phyloP scores from a whole-genome alignment of 1,139 yeast species.

The Lodderomyces oxycetoniae region DNA sequence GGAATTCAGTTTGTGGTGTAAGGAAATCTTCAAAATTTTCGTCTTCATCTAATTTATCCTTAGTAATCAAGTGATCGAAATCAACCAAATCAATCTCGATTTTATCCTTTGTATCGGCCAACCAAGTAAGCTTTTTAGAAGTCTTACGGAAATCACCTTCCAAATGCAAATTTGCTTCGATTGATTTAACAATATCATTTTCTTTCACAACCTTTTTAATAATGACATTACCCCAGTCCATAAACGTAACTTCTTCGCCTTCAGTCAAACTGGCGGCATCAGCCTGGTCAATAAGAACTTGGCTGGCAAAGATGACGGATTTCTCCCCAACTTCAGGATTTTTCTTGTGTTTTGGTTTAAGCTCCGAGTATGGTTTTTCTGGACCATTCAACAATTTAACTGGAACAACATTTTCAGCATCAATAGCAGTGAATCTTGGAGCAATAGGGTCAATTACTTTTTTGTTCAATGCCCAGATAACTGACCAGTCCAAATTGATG shows the following conservation, averaged over 20 bases:
- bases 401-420: slow-evolving; percentile 53
- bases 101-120: slow-evolving; percentile 73
- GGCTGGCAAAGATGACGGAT: slow-evolving; percentile 63
- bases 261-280: slow-evolving; percentile 82
- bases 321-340: slow-evolving; percentile 87
- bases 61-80: slow-evolving; percentile 92
- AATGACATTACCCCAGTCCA: slow-evolving; percentile 99
- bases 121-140: slow-evolving; percentile 92
- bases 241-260: slow-evolving; percentile 85
- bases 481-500: slow-evolving; percentile 92
- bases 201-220: slow-evolving; percentile 66
- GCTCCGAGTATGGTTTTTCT: slow-evolving; percentile 53
- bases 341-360: slow-evolving; percentile 92
- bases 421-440: slow-evolving; percentile 87
- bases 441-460: slow-evolving; percentile 95
- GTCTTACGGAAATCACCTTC: slow-evolving; percentile 98
- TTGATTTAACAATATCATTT: slow-evolving; percentile 51
- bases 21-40: slow-evolving; percentile 92
- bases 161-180: slow-evolving; percentile 79
- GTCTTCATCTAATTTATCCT: slow-evolving; percentile 93
- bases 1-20: slow-evolving; percentile 86
- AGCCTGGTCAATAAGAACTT: slow-evolving; percentile 76
- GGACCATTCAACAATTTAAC: slow-evolving; percentile 73
- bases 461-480: slow-evolving; percentile 96
- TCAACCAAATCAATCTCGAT: slow-evolving; percentile 77